These are phyloP conservation scores for Penicillium silybi DNA, from an alignment of 495 filamentous ascomycete genomes.

Conservation along the genomic window DNA sequence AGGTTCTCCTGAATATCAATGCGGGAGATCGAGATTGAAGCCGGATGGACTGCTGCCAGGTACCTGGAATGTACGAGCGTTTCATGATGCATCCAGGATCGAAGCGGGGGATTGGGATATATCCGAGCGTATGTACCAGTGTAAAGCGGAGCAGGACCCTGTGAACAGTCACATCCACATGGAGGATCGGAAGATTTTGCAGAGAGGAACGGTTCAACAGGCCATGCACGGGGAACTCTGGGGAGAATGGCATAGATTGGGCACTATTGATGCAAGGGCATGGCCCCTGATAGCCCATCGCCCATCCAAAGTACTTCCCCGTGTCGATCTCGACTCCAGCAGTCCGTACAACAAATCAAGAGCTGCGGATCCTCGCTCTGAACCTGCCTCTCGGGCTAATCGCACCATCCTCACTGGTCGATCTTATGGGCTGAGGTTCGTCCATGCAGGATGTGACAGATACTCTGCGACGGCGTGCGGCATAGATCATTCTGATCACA, in stretches of 20 bases:
- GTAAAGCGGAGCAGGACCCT: too few relatives aligned
- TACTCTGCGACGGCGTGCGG: conserved; percentile 7
- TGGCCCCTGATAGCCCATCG: conserved; percentile 12
- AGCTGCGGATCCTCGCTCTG: conserved; percentile 20
- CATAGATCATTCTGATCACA: conserved; percentile 4
- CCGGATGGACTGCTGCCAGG: background rate
- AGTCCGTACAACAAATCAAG: conserved; percentile 40
- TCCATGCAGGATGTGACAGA: conserved; percentile 42
- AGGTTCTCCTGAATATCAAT: conserved; percentile 26
- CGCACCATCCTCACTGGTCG: conserved; percentile 28
- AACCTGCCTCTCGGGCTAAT: conserved; percentile 21
- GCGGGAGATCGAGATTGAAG: conserved; percentile 7
- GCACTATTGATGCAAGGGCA: conserved; percentile 45
- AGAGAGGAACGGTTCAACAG: background rate
- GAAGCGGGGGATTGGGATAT: background rate
- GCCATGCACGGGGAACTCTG: conserved; percentile 11
- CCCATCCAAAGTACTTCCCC: conserved; percentile 12
- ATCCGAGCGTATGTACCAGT: conserved; percentile 11
- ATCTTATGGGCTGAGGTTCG: conserved; percentile 19
- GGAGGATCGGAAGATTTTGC: conserved; percentile 12
- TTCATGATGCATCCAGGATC: conserved; percentile 18
- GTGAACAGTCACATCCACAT: conserved; percentile 18
- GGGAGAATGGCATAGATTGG: conserved; percentile 11
- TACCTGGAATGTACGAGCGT: conserved; percentile 4
- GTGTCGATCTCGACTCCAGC: conserved; percentile 37